Base-by-base conservation (phyloP, 75 land plant genomes). In the Sequoiadendron giganteum region DNA sequence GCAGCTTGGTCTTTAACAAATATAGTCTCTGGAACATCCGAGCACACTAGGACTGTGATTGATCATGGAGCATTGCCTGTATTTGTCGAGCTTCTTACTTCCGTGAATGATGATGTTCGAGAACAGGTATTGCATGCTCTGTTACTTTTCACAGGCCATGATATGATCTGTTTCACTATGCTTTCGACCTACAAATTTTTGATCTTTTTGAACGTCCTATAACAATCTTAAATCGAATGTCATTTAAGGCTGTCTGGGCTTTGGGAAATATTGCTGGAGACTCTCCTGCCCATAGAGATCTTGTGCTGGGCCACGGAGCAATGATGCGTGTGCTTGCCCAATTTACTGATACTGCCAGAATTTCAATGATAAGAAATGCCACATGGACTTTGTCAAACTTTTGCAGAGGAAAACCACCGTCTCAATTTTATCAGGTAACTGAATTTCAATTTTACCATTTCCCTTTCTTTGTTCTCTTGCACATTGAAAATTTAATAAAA, bases 1-100 rank as follows among this genome's bases (percentile, higher is more conserved):
- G 92, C 92, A 38, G 92, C 92, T 30, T 90, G 92, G 91, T 91
- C 91, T 85, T 58, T 91, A 36, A 91, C 92, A 19, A 90, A 91
- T 83, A 91, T 90, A 83, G 92, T 91, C 28, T 91, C 91, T 9
- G 92, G 91, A 25, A 91, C 88, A 7, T 91, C 92, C 4, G 92
- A 91, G 54, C 92, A 91, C 43, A 91, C 92, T 13, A 61, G 70
- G 25, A 86, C 58, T 16, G 92, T 91, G 28, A 91, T 91, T 43
- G 87, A 91, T 49, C 91, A 90, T 55, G 92, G 92, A 1, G 91
- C 92, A 28, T 88, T 91, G 34, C 92, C 92, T 40, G 76, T 91
- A 19, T 90, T 91, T 76, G 88, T 90, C 38, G 88, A 91, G 54
- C 92, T 91, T 39, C 88, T 91, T 13, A 84, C 85, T 42, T 91